Percentiles rank a stretch among this genome's conserved stretches.
These are phyloP conservation scores for Harringtonia lauricola DNA, from an alignment of 2,329 filamentous ascomycete species.

Conservation along the genomic window DNA sequence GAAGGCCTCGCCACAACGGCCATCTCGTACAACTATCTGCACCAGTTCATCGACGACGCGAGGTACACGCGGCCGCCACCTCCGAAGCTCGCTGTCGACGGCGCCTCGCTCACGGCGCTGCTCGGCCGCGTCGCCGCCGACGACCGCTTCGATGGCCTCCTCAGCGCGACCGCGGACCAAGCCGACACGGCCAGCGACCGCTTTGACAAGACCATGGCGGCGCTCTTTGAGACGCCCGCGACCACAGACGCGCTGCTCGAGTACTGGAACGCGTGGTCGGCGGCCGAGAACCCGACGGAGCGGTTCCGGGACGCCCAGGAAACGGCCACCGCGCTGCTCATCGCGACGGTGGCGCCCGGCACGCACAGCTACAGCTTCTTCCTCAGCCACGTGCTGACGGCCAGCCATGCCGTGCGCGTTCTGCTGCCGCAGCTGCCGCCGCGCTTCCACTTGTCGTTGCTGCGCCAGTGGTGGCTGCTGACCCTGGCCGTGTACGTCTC, in stretches of 20 bases:
- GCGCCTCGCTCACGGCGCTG: conserved; percentile 56
- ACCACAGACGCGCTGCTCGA: conserved; percentile 59
- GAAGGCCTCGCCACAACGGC: conserved; percentile 68
- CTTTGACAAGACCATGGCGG: conserved; percentile 38
- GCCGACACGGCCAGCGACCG: conserved; percentile 45
- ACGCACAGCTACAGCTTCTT: conserved; percentile 71
- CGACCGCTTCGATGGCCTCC: conserved; percentile 54
- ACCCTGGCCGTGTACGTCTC: conserved; percentile 67
- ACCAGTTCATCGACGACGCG: conserved; percentile 61
- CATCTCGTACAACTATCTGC: conserved; percentile 45
- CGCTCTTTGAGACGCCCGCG: conserved; percentile 35
- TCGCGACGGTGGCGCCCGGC: conserved; percentile 46
- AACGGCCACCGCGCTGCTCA: conserved; percentile 47
- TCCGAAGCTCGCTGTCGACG: conserved; percentile 27
- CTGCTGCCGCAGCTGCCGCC: conserved; percentile 67
- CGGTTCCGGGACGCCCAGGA: conserved; percentile 66
- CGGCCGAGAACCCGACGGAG: conserved; percentile 51
- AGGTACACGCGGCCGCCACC: conserved; percentile 56
- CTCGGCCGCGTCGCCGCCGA: conserved; percentile 61
- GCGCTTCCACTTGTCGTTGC: conserved; percentile 59
- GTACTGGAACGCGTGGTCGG: conserved; percentile 80
- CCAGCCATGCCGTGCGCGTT: conserved; percentile 79
- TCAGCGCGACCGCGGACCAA: conserved; percentile 18
- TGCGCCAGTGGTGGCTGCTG: conserved; percentile 86
- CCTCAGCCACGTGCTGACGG: conserved; percentile 69